phyloP scores from a whole-genome alignment of 208 protist genomes.

The Acanthamoeba royreba region DNA sequence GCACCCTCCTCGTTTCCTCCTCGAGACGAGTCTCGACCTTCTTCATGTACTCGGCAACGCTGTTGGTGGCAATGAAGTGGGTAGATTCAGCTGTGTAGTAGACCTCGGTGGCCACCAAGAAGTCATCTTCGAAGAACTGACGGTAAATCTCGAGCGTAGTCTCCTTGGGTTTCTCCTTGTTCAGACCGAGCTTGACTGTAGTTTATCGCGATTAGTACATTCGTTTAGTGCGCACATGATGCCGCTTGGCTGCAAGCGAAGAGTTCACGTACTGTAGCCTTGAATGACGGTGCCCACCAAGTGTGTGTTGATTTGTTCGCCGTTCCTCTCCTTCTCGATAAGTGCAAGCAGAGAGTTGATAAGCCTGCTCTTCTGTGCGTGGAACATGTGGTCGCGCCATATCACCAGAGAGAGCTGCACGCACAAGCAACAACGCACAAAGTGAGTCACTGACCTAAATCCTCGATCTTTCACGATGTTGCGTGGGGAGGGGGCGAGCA shows the following conservation, averaged over 20 bases:
- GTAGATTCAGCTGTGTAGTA: slow-evolving; percentile 71
- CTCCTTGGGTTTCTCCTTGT: slow-evolving; percentile 63
- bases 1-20: slow-evolving; percentile 71
- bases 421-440: not conserved
- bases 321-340: slow-evolving; percentile 67
- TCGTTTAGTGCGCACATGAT: too few species aligned
- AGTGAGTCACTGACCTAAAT: too few species aligned
- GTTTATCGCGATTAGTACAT: not conserved
- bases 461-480: too few species aligned
- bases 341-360: slow-evolving; percentile 60
- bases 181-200: slow-evolving; percentile 66
- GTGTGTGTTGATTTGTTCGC: slow-evolving; percentile 62
- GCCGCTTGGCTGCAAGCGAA: too few species aligned
- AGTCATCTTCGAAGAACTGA: slow-evolving; percentile 66
- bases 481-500: not conserved
- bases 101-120: slow-evolving; percentile 68
- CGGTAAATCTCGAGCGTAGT: slow-evolving; percentile 69
- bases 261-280: slow-evolving; percentile 53
- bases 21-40: slow-evolving; percentile 75
- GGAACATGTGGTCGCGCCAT: slow-evolving; percentile 69
- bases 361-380: slow-evolving; percentile 55
- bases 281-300: slow-evolving; percentile 60
- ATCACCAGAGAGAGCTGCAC: slow-evolving; percentile 61
- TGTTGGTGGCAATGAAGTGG: slow-evolving; percentile 71
- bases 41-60: slow-evolving; percentile 80